Conservation (phyloP, 139 green algal species). For the Chlamydomonas incerta region DNA sequence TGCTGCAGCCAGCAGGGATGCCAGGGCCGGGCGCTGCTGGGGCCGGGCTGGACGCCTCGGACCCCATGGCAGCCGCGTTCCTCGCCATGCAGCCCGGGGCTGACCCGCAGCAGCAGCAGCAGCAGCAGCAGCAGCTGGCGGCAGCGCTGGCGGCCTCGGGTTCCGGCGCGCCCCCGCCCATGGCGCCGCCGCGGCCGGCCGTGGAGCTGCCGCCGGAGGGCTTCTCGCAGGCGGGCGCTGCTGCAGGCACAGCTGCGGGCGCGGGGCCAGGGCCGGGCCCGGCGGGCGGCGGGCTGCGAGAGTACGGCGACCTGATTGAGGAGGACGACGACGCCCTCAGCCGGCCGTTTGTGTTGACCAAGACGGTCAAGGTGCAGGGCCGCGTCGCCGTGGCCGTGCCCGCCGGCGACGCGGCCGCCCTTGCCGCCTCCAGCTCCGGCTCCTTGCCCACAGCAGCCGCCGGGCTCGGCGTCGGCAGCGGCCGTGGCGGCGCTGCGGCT, state of each 20-base stretch:
- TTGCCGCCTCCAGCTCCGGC: no score
- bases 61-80: neutral
- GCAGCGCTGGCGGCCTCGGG: neutral
- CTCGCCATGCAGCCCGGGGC: neutral
- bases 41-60: neutral
- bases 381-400: constrained; percentile 22
- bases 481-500: neutral
- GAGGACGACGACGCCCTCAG: neutral
- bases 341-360: constrained; percentile 20
- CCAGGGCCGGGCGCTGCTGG: no score
- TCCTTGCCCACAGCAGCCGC: no score
- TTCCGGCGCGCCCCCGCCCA: neutral
- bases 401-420: no score
- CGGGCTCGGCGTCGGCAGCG: no score
- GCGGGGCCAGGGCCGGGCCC: no score
- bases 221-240: neutral
- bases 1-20: neutral
- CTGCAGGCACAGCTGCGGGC: neutral
- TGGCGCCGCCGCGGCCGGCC: neutral
- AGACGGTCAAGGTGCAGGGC: constrained; percentile 28
- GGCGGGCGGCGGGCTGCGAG: no score
- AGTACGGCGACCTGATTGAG: neutral
- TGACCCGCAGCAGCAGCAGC: no score
- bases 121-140: neutral
- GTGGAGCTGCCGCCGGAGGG: constrained; percentile 25